Evolutionary conservation across 108 stramenopile species (phyloP), one percentile per base, ranked within the genome.

Genomic region (Bacterosira constricta): DNA sequence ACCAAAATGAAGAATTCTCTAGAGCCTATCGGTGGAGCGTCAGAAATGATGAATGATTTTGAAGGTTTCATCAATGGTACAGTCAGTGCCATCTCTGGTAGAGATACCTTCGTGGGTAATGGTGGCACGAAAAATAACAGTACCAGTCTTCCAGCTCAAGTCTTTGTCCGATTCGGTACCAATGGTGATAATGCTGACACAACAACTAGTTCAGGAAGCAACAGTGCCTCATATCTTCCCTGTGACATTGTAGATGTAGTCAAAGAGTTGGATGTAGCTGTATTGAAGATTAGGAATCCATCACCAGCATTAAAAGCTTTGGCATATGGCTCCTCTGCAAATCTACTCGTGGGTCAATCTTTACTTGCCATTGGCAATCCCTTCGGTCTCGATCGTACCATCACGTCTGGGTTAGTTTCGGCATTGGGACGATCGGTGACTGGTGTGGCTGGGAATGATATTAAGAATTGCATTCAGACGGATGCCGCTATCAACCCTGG

Each of bases 401-500:
- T 92, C 5, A 89, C 91, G 12, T 81, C 86, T 2, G 97, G 97
- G 8, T 83, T 97, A 2, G 94, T 97, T 0, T 93, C 91, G 18
- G 94, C 95, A 1, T 54, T 96, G 66, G 89, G 92, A 53, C 75
- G 97, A 30, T 91, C 95, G 52, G 87, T 97, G 10, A 76, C 75
- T 11, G 84, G 87, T 0, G 77, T 81, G 44, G 81, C 68, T 29
- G 85, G 88, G n/a, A 86, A 87, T 47, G 83, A 84, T 5, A 96
- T 97, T 53, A 90, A 82, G 36, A 82, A 84, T 47, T 90, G 90
- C 62, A 86, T 94, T 46, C 93, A 96, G 56, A 97, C 93, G 5
- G 97, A 97, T 77, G 92, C 93, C 8, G 90, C 95, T 49, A 97
- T 97, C 55, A 97, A 97, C 65, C 97, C 97, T 27, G 97, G 93